Base-by-base conservation (phyloP, 441 rosid genomes). In the Erodium trifolium region DNA sequence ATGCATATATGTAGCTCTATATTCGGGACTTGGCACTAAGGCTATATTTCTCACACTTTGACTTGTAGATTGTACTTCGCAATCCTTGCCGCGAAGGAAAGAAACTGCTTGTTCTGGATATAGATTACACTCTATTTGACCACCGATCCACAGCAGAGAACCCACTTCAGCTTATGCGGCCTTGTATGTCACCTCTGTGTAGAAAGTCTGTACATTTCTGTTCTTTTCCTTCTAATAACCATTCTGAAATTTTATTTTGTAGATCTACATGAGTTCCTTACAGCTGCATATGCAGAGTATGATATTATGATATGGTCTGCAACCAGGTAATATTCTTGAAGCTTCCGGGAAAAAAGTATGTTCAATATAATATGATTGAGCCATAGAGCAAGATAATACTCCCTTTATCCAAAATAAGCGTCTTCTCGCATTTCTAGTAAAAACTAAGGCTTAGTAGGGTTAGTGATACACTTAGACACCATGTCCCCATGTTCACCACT, bases 251-350 rank as follows among this genome's bases (percentile, higher is more conserved):
- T 69, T 11, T 68, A 9, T 41, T 70, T 73, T 78, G 83, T 85
- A 94, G 99, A 86, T 88, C 92, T 94, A 76, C 97, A 91, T 71
- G 96, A 94, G 82, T 94, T 94, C 86, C 93, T 94, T 75, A 84
- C 97, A 23, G 93, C 97, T 69, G 91, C 82, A 10, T 90, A 94
- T 78, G 86, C 91, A 6, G 96, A 87, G 72, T 91, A 91, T 66
- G 99, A 91, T 81, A 90, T 94, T 71, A 91, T 91, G 80, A 94
- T 91, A 73, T 94, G 99, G 97, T 91, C 99, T 67, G 96, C 97
- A 69, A 94, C 97, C 71, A 84, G 96, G 99, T 93, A 49, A 72
- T 71, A 41, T 66, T 68, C 39, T 72, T 63, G 19, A 55, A 5
- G 23, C 23, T 65, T 60, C 17, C 14, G 66, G 73, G 2, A 17